Conservation (phyloP, 768 basidiomycete species). For the Phylloporus sp. region DNA sequence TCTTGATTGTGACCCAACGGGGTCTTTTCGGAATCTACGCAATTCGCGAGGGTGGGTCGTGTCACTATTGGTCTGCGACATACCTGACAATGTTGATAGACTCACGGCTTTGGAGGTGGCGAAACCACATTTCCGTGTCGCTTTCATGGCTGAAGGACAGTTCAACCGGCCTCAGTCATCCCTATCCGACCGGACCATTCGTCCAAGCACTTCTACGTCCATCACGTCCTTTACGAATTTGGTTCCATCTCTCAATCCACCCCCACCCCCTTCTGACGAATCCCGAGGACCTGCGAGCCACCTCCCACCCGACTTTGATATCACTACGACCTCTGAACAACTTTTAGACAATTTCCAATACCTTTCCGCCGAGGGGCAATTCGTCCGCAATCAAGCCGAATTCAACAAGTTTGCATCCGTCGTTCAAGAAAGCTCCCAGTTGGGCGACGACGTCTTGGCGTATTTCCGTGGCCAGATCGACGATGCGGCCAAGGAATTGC, state of each 20-base stretch:
- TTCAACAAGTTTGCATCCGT: conserved; percentile 42
- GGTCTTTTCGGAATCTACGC: conserved; percentile 51
- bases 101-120: conserved; percentile 65
- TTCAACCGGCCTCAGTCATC: conserved; percentile 47
- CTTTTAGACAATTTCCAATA: conserved; percentile 52
- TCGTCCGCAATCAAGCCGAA: conserved; percentile 34
- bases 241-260: conserved; percentile 15
- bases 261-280: conserved; percentile 14
- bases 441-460: conserved; percentile 42
- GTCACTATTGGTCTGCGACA: too few species aligned
- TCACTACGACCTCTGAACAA: conserved; percentile 39
- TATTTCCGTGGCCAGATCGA: conserved; percentile 51
- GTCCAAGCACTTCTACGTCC: conserved; percentile 38
- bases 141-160: conserved; percentile 52
- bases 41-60: conserved; percentile 65
- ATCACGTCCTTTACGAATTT: conserved; percentile 42
- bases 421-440: conserved; percentile 44
- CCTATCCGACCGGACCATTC: conserved; percentile 52
- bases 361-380: conserved; percentile 40
- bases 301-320: conserved; percentile 41
- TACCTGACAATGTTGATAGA: conserved; percentile 9
- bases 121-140: conserved; percentile 58
- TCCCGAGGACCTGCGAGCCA: conserved; percentile 33
- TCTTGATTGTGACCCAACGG: conserved; percentile 58
- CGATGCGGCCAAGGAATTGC: conserved; percentile 47